Evolutionary conservation across 768 basidiomycete species (phyloP).

Genomic region (Suillus subaureus): DNA sequence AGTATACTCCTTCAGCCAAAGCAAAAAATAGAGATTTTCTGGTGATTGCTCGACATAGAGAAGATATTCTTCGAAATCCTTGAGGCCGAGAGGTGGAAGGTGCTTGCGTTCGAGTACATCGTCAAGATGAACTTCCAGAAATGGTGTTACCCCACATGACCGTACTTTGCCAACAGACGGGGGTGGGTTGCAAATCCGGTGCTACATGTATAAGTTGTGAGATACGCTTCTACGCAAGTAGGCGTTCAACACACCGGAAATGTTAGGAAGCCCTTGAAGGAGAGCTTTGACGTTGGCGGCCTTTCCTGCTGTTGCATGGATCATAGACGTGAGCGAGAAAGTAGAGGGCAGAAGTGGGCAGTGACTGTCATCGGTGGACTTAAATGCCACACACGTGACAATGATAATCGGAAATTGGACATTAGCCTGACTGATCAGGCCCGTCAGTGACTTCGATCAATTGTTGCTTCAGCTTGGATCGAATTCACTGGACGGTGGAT

Average conservation of each 20-base stretch:
- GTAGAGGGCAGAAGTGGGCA: not conserved
- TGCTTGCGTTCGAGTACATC: conserved; percentile 78
- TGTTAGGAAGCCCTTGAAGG: conserved; percentile 36
- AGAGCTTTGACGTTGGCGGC: conserved; percentile 33
- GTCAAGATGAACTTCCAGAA: conserved; percentile 67
- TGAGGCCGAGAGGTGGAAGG: conserved; percentile 76
- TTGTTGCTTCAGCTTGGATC: not conserved
- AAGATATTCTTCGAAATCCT: conserved; percentile 81
- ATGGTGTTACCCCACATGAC: conserved; percentile 68
- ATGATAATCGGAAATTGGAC: not conserved
- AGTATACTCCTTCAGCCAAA: conserved; percentile 80
- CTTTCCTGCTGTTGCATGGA: conserved; percentile 9
- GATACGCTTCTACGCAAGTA: not conserved
- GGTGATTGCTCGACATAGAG: conserved; percentile 75
- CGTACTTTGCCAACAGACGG: conserved; percentile 69
- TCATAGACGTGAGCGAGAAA: not conserved
- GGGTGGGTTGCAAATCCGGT: conserved; percentile 67
- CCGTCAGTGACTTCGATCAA: not conserved
- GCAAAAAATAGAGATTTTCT: conserved; percentile 84
- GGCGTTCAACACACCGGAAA: conserved; percentile 38
- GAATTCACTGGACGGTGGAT: not conserved
- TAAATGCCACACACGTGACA: not conserved
- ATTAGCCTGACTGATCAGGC: not conserved
- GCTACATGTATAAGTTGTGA: conserved; percentile 18
- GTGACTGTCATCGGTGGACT: not conserved